phyloP scores from a whole-genome alignment of 192 early-diverging fungal species.

The Lobosporangium transversale region DNA sequence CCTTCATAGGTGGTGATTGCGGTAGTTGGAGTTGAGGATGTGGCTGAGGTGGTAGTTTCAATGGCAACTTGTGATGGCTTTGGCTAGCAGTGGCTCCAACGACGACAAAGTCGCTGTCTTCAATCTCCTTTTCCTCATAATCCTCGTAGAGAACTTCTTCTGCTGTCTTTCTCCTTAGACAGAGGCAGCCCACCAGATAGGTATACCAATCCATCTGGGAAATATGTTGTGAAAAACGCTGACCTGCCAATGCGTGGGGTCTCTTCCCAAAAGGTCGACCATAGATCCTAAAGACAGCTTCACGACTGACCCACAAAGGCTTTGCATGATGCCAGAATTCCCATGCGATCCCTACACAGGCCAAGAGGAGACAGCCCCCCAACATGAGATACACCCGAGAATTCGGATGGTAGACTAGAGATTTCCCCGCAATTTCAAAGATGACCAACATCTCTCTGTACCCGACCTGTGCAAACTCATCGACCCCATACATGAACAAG shows the following conservation, averaged over 20 bases:
- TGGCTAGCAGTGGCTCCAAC: neutral
- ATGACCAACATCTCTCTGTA: slow-evolving; percentile 52
- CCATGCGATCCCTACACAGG: slow-evolving; percentile 20
- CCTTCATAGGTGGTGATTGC: too few relatives aligned
- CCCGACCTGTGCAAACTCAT: slow-evolving; percentile 59
- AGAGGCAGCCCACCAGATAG: slow-evolving; percentile 26
- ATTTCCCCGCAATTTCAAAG: slow-evolving; percentile 22
- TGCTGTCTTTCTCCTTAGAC: slow-evolving; percentile 15
- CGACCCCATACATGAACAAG: slow-evolving; percentile 59
- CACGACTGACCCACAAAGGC: slow-evolving; percentile 24
- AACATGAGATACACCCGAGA: slow-evolving; percentile 27
- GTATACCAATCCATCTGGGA: slow-evolving; percentile 5
- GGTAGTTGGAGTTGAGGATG: too few relatives aligned
- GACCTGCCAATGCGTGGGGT: slow-evolving; percentile 10
- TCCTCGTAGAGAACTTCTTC: slow-evolving; percentile 23
- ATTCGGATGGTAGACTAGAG: slow-evolving; percentile 22
- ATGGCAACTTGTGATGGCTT: too few relatives aligned
- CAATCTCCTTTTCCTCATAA: neutral
- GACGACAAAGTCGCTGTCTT: neutral
- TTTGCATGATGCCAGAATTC: slow-evolving; percentile 34
- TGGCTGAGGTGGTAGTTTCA: too few relatives aligned
- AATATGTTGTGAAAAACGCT: slow-evolving; percentile 1
- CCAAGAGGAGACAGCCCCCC: slow-evolving; percentile 18
- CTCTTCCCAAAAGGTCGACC: slow-evolving; percentile 48
- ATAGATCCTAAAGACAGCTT: slow-evolving; percentile 31